Evolutionary conservation across 306 rosid species (phyloP), one percentile per base, ranked within the genome.

Genomic region (Cicer bijugum): DNA sequence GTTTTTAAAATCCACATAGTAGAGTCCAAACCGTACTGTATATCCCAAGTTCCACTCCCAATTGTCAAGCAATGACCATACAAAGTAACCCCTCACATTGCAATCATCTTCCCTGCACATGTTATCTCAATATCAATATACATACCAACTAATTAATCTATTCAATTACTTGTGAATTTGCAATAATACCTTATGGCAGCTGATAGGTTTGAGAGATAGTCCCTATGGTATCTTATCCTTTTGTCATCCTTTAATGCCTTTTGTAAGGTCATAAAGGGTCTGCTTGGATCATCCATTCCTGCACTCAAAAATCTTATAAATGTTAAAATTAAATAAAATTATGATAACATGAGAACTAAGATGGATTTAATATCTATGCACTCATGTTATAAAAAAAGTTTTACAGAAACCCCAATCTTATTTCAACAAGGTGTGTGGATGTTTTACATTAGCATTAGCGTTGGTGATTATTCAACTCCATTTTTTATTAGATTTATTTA

Each of bases 41-140:
- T 85, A 93, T 33, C 98, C 98, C 86, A 82, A 12, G 82, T 93
- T 93, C 97, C 98, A 93, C 71, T 93, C 94, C 98, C 98, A 93
- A 73, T 91, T 93, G 78, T 93, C 98, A 37, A 93, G 96, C 82
- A 93, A 82, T 23, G 98, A 91, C 98, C 98, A 93, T 66, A 87
- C 96, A 62, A 88, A 93, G 82, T 93, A 93, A 59, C 98, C 98
- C 1, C 79, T 82, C 2, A 93, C 88, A 57, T 93, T 85, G 63
- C 97, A 91, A 59, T 79, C 79, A 53, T 91, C 96, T 84, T 89
- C 62, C 90, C 98, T 91, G 89, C 9, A 76, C 51, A 50, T 66
- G 16, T 56, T 65, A 59, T 80, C 65, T 84, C 33, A 82, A 14
- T 15, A 81, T 74, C 58, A 17, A 71, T 56, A 17, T 35, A 17